Conservation (phyloP, 2,329 filamentous ascomycete genomes). For the Sporothrix brunneoviolacea region DNA sequence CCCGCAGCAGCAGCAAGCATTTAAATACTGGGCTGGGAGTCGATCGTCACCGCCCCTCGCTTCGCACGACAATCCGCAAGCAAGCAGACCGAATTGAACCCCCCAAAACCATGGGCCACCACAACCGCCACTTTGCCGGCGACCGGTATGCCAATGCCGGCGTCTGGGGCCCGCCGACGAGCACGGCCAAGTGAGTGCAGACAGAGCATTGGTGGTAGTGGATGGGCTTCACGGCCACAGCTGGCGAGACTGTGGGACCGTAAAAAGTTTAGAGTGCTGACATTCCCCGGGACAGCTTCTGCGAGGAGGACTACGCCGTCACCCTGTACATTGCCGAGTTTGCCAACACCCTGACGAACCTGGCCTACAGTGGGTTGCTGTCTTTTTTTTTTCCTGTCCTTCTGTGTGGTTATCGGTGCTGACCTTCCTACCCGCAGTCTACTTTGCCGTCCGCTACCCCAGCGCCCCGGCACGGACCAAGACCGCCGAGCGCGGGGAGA, state of each 20-base stretch:
- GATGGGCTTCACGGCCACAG: no score
- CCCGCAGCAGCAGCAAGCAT: no score
- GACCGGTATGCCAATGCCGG: conserved; percentile 22
- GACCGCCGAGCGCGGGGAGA: not conserved
- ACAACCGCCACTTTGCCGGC: conserved; percentile 24
- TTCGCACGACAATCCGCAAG: no score
- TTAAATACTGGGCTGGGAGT: no score
- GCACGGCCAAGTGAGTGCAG: conserved; percentile 25
- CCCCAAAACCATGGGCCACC: conserved; percentile 29
- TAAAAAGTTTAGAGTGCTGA: no score
- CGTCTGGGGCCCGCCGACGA: conserved; percentile 26
- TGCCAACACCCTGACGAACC: conserved; percentile 45
- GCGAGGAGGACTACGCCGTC: conserved; percentile 46
- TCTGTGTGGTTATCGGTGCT: not conserved
- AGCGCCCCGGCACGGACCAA: conserved; percentile 2
- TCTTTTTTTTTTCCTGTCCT: not conserved
- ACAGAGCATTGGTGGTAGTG: no score
- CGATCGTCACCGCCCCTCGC: no score
- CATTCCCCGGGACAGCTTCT: conserved; percentile 22
- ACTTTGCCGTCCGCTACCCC: conserved; percentile 34
- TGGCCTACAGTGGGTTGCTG: conserved; percentile 36
- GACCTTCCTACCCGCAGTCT: conserved; percentile 26
- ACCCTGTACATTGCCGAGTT: conserved; percentile 47
- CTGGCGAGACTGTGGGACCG: no score
- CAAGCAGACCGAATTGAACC: no score